Base-by-base conservation (phyloP, 768 basidiomycete species). In the Rhizopogon roseolus region DNA sequence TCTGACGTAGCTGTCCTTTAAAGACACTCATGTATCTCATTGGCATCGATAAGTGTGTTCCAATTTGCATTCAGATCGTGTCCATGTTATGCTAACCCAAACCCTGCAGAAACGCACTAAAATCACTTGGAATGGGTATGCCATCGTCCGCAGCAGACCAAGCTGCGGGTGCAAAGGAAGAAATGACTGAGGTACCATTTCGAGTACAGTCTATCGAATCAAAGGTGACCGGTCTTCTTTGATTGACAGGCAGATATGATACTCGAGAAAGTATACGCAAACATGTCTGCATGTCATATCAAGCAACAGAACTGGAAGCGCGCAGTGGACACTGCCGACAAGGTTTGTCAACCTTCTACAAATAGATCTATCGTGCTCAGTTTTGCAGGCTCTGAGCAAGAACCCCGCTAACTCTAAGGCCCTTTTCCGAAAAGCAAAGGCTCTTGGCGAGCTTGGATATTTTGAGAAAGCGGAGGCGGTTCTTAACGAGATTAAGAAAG, bases 211-310 rank as follows among this genome's bases (percentile, higher is more conserved):
- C 36, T 9, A 38, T 39, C 53, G 40, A 27, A 29, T 22, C 36
- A 14, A 25, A 37, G 6, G 16, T 41, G 28, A 34, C n/a, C n/a
- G 17, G 48, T 41, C 16, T 42, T 50, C 14, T 40, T 32, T 16
- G n/a, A 36, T 28, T 25, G 27, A 45, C 36, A 93, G 90, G 77
- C 83, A 17, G 91, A 93, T 65, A 73, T 83, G 9, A 76, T 91
- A 38, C 67, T 90, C 17, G 89, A 89, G 69, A 93, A 88, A 72
- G 82, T 92, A 43, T 89, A 93, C 57, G 81, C 88, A 4, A 93
- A 93, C 53, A 88, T 90, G 86, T 81, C 85, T 3, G 89, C 88
- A 5, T 90, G 89, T 60, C 88, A 93, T 65, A 71, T 93, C 62
- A 91, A 90, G 69, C 81, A 82, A 48, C 74, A 76, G 44, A 93